Percentiles rank a stretch among this genome's conserved stretches.
These are phyloP conservation scores for Sugiyamaella pinicola DNA, from an alignment of 1,139 yeast species.

Conservation along the genomic window DNA sequence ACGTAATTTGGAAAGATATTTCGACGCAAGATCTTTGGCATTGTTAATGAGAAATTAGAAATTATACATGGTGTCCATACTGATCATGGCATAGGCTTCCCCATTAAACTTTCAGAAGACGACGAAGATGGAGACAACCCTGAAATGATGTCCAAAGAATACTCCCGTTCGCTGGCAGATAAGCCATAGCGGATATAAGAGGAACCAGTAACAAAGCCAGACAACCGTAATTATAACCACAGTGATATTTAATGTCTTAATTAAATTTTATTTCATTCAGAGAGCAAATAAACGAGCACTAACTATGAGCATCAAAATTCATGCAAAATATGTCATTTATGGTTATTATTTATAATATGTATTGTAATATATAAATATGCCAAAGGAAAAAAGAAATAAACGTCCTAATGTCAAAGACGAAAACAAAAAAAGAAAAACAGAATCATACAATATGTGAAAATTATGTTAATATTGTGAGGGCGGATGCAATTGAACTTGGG, in stretches of 20 bases:
- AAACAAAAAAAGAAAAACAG: not conserved
- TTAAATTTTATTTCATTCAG: no score
- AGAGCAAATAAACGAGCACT: no score
- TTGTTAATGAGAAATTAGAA: constrained; percentile 62
- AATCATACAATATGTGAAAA: not conserved
- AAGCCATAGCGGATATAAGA: no score
- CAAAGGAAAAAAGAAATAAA: not conserved
- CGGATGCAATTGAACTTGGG: not conserved
- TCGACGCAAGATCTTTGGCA: constrained; percentile 74
- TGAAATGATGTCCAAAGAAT: constrained; percentile 33
- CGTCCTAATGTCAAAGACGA: not conserved
- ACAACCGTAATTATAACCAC: no score
- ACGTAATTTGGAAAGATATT: no score
- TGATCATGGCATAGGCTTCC: constrained; percentile 6
- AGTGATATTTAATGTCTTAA: no score
- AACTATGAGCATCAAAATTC: not conserved
- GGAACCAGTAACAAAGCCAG: no score
- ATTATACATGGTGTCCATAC: constrained; percentile 33
- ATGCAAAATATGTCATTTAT: not conserved
- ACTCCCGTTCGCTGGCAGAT: no score
- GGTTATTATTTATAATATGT: not conserved
- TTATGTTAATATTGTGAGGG: not conserved
- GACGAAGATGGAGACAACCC: constrained; percentile 26
- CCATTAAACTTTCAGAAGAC: constrained; percentile 12
- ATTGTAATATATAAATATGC: constrained; percentile 5